Evolutionary conservation across 2,329 filamentous ascomycete genomes (phyloP).

Genomic region (Colletotrichum chrysophilum): DNA sequence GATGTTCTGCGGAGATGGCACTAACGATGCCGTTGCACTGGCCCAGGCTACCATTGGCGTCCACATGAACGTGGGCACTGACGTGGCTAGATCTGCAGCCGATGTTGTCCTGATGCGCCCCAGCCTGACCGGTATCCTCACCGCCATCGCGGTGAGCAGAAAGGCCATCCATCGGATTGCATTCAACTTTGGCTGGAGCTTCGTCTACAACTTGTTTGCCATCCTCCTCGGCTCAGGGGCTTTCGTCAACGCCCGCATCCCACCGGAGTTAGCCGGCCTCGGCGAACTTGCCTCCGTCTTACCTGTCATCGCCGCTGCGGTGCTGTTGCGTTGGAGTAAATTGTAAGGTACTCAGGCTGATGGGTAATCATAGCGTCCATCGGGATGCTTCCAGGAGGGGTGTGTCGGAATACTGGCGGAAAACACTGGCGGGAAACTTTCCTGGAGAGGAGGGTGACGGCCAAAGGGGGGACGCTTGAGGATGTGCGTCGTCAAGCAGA

Average conservation of each 20-base stretch:
- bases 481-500: neutral
- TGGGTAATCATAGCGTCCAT: neutral
- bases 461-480: neutral
- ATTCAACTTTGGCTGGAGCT: slow-evolving; percentile 75
- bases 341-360: slow-evolving; percentile 23
- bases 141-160: slow-evolving; percentile 59
- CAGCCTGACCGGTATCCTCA: slow-evolving; percentile 58
- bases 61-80: slow-evolving; percentile 66
- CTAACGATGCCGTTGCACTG: slow-evolving; percentile 78
- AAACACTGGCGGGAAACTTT: neutral
- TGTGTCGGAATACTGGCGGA: neutral
- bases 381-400: neutral
- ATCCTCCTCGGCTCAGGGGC: slow-evolving; percentile 71
- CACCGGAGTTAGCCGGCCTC: slow-evolving; percentile 69
- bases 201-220: slow-evolving; percentile 73
- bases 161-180: slow-evolving; percentile 53
- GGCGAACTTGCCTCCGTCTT: slow-evolving; percentile 78
- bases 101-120: slow-evolving; percentile 72
- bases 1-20: slow-evolving; percentile 79
- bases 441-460: neutral
- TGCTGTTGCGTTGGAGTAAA: slow-evolving; percentile 48
- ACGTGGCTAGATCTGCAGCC: slow-evolving; percentile 70
- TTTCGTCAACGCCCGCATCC: slow-evolving; percentile 58
- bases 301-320: slow-evolving; percentile 67
- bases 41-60: slow-evolving; percentile 75